Evolutionary conservation across 73 alveolate species (phyloP), one percentile per base, ranked within the genome.

Genomic region (Symbiodinium pilosum): DNA sequence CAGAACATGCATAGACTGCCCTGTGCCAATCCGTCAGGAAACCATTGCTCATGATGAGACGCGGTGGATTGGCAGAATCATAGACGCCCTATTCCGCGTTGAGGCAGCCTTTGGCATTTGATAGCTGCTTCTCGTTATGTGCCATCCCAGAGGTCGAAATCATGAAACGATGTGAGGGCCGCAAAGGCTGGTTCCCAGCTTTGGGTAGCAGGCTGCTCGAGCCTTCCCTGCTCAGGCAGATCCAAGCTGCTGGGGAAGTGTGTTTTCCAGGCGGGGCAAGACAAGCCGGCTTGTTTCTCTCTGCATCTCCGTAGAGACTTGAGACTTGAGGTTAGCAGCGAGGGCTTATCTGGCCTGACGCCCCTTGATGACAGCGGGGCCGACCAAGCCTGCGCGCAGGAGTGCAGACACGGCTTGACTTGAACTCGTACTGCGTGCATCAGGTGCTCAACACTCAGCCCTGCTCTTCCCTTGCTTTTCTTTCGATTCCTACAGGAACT

Each of bases 61-160:
- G 36, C 94, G 85, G 21, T 87, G 85, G 84, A 43, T 87, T 18
- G 94, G 94, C 36, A 41, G 94, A 21, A 85, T 87, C 36, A 44
- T 69, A 9, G 94, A 87, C n/a, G 94, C 94, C 68, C 32, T 87
- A 7, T 87, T 38, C 85, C 75, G 77, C 36, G 94, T 87, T n/a
- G 94, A 87, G 94, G 94, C 85, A 20, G 38, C 20, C 39, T 0
- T 38, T 64, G 81, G 30, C 20, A 21, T 26, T n/a, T n/a, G 4
- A 24, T 54, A 6, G 20, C 12, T 18, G 73, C 73, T 54, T 54
- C 68, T 16, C 12, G 68, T 54, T 26, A 54, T 11, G 12, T 54
- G 24, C 28, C 34, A 24, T 16, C 7, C 73, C 73, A n/a, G 5
- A 64, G 81, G 81, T 64, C 34, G 81, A 64, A 28, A 64, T 64